Base-by-base conservation (phyloP, 345 rosid species). In the Eucalyptus albens region DNA sequence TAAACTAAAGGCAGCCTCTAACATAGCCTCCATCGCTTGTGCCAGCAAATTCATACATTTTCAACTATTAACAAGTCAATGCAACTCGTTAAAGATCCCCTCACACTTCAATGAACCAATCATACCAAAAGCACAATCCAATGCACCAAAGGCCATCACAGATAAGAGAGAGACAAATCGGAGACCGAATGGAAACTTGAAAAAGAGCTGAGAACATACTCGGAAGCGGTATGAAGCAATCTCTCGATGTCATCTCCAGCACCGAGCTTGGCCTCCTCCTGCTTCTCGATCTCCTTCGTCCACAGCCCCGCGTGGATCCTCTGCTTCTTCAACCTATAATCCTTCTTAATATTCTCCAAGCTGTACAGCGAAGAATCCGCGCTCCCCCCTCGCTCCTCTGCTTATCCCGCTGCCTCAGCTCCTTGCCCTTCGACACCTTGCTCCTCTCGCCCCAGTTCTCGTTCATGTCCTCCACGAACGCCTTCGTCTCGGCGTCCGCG, bases 401-500 rank as follows among this genome's bases (percentile, higher is more conserved):
- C 77, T 89, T 91, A 90, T 92, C 88, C 50, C 88, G 88, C 42
- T 86, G 90, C 83, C 82, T 86, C 67, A 85, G 53, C 47, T 87
- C 82, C 89, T 89, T 86, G 42, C 67, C 92, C 86, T 86, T 93
- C 29, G 91, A 90, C 88, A 89, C 90, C 29, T 92, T 92, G 81
- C 96, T 92, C 92, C 98, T 93, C 95, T 96, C 96, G 21, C 93
- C 87, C 98, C 99, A 96, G 67, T 96, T 96, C 94, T 95, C 98
- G 62, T 95, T 94, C 99, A 96, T 96, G 69, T 97, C 99, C 91
- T 96, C 98, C 27, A 96, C 97, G 88, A 97, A 97, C 29, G 98
- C 98, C 92, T 96, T 96, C 50, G 98, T 94, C 91, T 96, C 97
- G 3, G 94, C 91, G 56, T 97, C 98, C 37, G 88, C 93, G 67